A percentile compares a stretch with the other conserved stretches of the same genome.
These are phyloP conservation scores for Scenedesmus sp. DNA, from an alignment of 163 green algal species.

Conservation along the genomic window DNA sequence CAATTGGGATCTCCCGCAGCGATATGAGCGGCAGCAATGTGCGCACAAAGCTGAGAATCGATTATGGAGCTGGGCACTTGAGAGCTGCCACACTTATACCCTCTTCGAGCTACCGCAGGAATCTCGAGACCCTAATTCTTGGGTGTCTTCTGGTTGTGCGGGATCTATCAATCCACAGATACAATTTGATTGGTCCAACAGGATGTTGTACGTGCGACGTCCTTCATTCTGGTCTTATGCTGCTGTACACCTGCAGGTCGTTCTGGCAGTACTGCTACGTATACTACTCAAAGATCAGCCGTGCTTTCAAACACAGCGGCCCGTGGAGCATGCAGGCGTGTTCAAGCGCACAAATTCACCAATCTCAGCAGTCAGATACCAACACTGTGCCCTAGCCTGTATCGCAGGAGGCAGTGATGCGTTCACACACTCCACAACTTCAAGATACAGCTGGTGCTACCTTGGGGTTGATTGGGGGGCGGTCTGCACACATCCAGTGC, in stretches of 20 bases:
- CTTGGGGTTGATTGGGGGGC: too few relatives aligned
- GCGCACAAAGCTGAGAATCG: not conserved
- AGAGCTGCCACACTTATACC: not conserved
- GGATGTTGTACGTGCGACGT: not conserved
- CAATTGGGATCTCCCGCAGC: not conserved
- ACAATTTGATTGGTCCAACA: not conserved
- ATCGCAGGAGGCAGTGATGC: too few relatives aligned
- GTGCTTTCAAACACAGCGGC: too few relatives aligned
- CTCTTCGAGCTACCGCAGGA: not conserved
- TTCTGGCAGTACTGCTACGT: conserved; percentile 8
- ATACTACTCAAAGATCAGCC: not conserved
- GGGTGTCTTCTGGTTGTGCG: not conserved
- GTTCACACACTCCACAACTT: too few relatives aligned
- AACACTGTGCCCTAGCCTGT: too few relatives aligned
- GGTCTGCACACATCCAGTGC: too few relatives aligned
- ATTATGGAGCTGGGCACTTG: not conserved
- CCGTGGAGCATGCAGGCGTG: too few relatives aligned
- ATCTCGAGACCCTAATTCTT: not conserved
- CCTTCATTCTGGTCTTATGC: not conserved
- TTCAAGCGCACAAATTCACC: too few relatives aligned
- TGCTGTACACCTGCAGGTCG: not conserved
- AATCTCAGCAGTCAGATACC: too few relatives aligned
- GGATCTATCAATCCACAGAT: not conserved
- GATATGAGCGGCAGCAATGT: too few relatives aligned
- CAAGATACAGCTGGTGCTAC: too few relatives aligned